Evolutionary conservation across 2,329 filamentous ascomycete species (phyloP), one percentile per base, ranked within the genome.

Genomic region (Botrytis cinerea): DNA sequence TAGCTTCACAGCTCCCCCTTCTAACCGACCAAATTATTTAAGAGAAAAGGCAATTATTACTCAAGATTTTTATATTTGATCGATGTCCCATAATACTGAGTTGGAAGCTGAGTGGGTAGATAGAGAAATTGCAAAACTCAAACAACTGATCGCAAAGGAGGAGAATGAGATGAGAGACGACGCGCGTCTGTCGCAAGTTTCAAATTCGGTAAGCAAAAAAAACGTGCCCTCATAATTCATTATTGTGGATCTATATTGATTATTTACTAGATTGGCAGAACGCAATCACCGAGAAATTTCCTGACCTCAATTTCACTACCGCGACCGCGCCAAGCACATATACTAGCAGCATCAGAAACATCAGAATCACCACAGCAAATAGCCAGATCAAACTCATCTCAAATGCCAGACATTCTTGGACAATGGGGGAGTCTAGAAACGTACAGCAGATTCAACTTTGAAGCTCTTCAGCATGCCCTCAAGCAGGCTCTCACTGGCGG

Each of bases 311-410:
- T 9, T 2, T 18, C 64, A 28, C 20, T 20, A 5, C 28, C 22
- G 22, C 9, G 1, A 40, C 1, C 14, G 9, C 2, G 2, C 3
- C 46, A 25, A 48, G 1, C 6, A 51, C 1, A 12, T 20, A 6
- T n/a, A n/a, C 2, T 45, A 5, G 28, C 5, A 5, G 6, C n/a
- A 25, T 1, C 45, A 5, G 45, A 10, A 5, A 0, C 2, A 8
- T 14, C 4, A 25, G 28, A 25, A 9, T n/a, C 7, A 5, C 8
- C 16, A 40, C 35, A 28, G 2, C 10, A 35, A n/a, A 40, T 22
- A 12, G 9, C 32, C 8, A 32, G 14, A 14, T 25, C 64, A 54
- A 4, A 28, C 9, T 40, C 25, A 40, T 40, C 32, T 67, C 64
- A 7, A 3, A 18, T 12, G 2, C 16, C 25, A 1, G 10, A 16